Base-by-base conservation (phyloP, 257 asterid genomes). In the Scutellaria baicalensis region DNA sequence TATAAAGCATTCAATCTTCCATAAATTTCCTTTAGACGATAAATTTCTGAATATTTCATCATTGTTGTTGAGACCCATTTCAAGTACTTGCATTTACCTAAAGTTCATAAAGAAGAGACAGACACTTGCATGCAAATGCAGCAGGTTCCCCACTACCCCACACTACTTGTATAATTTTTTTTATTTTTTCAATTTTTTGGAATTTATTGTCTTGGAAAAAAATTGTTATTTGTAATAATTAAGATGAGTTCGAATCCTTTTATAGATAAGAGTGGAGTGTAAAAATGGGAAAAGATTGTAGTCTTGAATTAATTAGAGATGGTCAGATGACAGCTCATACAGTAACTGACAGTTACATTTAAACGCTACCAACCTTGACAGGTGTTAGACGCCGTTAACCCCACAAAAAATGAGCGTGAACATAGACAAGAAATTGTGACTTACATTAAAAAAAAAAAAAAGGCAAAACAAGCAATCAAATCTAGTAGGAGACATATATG, bases 101-200 rank as follows among this genome's bases (percentile, higher is more conserved):
- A 59, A 78, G 64, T 61, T 66, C 35, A 66, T 39, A 59, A 66
- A 68, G 38, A 64, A 51, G 42, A 72, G 59, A 43, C 65, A 20
- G 31, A 58, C 71, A 12, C 52, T 60, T 82, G 77, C 83, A 79
- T 73, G 80, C 80, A 75, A 75, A 71, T 72, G 75, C 78, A 50
- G 64, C 44, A 27, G 33, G 5, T 12, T 62, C 6, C 9, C 56
- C 57, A 48, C 50, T 72, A 71, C 14, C 71, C 77, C 55, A 72
- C 71, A 27, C 4, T 5, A 27, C 3, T 27, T 27, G 4, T 27
- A 27, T n/a, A n/a, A n/a, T 27, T 27, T 27, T 27, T 27, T 27
- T 27, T 27, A 27, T 27, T 27, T 27, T 27, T 23, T 23, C 1
- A 23, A 23, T 23, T 23, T 23, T 23, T 23, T 27, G 2, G 33